Evolutionary conservation across 75 land plant genomes (phyloP).

Genomic region (Sequoiadendron giganteum): DNA sequence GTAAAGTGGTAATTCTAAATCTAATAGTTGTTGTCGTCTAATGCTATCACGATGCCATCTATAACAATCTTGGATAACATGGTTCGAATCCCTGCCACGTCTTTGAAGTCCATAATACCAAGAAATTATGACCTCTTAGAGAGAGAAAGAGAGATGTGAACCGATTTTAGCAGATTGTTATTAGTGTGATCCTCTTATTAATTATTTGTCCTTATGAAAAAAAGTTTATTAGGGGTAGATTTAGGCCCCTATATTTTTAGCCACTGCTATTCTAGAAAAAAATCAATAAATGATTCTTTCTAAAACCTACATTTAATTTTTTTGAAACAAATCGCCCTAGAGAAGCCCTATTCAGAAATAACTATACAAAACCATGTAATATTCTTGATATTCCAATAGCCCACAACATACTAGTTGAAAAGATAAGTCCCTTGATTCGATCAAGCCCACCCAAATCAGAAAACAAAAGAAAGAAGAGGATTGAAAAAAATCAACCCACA

Average conservation of each 20-base stretch:
- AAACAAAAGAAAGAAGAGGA: neutral
- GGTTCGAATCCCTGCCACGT: neutral
- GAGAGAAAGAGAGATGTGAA: neutral
- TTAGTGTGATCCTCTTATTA: neutral
- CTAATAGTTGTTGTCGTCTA: neutral
- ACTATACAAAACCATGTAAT: neutral
- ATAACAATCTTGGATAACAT: neutral
- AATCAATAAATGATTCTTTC: neutral
- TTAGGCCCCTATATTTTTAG: neutral
- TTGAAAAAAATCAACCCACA: neutral
- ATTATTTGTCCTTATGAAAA: neutral
- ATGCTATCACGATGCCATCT: neutral
- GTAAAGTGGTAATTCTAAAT: too few relatives aligned
- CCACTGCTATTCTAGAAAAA: neutral
- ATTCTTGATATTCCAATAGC: neutral
- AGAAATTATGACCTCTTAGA: neutral
- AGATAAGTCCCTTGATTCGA: neutral
- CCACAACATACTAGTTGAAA: neutral
- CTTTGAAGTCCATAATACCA: neutral
- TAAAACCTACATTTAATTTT: too few relatives aligned
- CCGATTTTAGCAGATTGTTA: neutral
- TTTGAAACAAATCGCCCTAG: neutral
- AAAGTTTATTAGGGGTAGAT: neutral
- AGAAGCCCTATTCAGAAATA: neutral
- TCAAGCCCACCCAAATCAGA: neutral